Evolutionary conservation across 768 basidiomycete species (phyloP), one percentile per base, ranked within the genome.

Genomic region (Pholiota microspora): DNA sequence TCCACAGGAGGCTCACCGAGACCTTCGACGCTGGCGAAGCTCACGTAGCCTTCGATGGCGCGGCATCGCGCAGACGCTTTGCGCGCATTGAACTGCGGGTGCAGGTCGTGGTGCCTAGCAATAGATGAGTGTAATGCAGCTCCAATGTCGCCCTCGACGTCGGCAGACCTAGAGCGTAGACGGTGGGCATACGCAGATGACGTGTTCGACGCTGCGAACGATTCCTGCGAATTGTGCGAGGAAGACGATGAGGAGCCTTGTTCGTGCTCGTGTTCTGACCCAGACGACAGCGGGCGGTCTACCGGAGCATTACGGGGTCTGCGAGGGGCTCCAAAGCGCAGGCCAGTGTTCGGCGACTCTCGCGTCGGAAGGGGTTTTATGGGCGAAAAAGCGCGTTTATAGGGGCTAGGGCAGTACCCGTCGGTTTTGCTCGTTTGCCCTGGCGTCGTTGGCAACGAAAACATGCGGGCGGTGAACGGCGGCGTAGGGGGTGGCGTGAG

Each of bases 11-110:
- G 86, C 18, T 73, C 74, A 0, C 87, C 87, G 7, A 88, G 73
- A 21, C 86, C 86, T 69, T 85, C 85, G 8, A 88, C 77, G 46
- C 76, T 79, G 35, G 83, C 76, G 53, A 88, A 88, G n/a, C 79
- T 81, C 31, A 88, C 83, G 58, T 88, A 88, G 1, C 86, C 86
- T 13, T 81, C 74, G 27, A 83, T 77, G 29, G 76, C 68, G 23
- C 73, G 75, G 57, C 85, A 80, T 52, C 79, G 77, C 28, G 76
- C 79, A n/a, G 77, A 77, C 5, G 87, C 86, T 18, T 75, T 77
- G 35, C 81, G 78, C 9, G 80, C 84, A 62, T 89, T 83, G 73
- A 89, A 89, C 3, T 72, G 59, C n/a, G 78, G 72, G 13, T 50
- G 4, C 10, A 62, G 50, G 69, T 12, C 62, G 25, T 15, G 44